Percentiles rank a stretch among this genome's conserved stretches.
These are phyloP conservation scores for Mycena olivaceomarginata DNA, from an alignment of 768 basidiomycete species.

Conservation along the genomic window DNA sequence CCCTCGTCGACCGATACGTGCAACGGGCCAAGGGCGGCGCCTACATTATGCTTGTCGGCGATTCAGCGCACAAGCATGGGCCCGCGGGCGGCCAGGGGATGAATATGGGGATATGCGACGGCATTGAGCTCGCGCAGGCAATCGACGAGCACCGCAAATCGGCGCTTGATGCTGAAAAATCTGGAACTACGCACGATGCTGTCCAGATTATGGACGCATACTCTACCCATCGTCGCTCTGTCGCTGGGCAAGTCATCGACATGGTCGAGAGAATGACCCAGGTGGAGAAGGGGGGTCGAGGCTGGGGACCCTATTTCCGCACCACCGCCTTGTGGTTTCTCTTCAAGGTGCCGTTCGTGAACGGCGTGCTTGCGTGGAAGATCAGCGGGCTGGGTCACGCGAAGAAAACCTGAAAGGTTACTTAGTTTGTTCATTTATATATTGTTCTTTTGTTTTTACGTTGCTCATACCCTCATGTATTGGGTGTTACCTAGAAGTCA, in stretches of 20 bases:
- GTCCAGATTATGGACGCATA: slow-evolving; percentile 50
- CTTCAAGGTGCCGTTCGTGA: slow-evolving; percentile 44
- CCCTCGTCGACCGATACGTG: slow-evolving; percentile 56
- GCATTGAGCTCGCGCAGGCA: slow-evolving; percentile 57
- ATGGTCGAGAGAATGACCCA: slow-evolving; percentile 52
- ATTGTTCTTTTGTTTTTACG: no score
- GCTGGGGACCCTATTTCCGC: slow-evolving; percentile 30
- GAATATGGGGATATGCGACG: slow-evolving; percentile 68
- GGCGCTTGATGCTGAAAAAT: background rate
- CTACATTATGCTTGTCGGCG: slow-evolving; percentile 55
- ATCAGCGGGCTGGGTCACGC: slow-evolving; percentile 54
- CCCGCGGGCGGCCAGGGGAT: slow-evolving; percentile 68
- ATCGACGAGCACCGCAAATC: slow-evolving; percentile 51
- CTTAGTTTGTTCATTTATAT: background rate
- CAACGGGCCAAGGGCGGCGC: slow-evolving; percentile 28
- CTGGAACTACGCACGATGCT: slow-evolving; percentile 38
- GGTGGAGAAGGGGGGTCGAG: slow-evolving; percentile 37
- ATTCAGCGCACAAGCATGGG: slow-evolving; percentile 58
- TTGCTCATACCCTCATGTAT: no score
- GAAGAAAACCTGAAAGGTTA: slow-evolving; percentile 21
- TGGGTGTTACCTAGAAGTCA: no score
- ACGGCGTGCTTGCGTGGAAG: slow-evolving; percentile 49
- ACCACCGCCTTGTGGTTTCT: slow-evolving; percentile 22
- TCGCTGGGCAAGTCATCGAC: slow-evolving; percentile 58
- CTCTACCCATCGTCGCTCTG: slow-evolving; percentile 51